Conservation (phyloP, 2,329 filamentous ascomycete species). For the Podosphaera xanthii region DNA sequence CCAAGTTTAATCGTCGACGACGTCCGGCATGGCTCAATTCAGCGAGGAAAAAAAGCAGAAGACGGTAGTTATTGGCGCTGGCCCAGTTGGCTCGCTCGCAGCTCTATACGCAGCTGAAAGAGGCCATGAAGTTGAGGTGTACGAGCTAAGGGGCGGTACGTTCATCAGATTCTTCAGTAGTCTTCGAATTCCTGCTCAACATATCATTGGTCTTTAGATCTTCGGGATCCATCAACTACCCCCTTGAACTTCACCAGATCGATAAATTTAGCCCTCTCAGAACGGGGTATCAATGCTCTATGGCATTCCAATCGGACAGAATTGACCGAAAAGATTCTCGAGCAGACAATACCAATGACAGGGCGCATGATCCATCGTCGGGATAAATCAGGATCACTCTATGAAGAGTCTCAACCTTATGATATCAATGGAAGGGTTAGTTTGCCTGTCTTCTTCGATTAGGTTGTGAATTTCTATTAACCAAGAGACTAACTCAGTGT, state of each 20-base stretch:
- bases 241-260: conserved; percentile 93
- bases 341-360: conserved; percentile 71
- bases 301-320: conserved; percentile 40
- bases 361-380: conserved; percentile 88
- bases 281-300: conserved; percentile 80
- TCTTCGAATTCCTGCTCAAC: neutral
- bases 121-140: conserved; percentile 78
- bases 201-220: conserved; percentile 31
- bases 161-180: neutral
- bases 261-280: conserved; percentile 91
- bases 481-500: neutral
- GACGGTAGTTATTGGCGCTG: conserved; percentile 70
- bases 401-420: conserved; percentile 66
- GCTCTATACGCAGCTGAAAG: conserved; percentile 78
- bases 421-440: conserved; percentile 64
- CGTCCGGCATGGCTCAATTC: neutral
- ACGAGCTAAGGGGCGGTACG: conserved; percentile 75
- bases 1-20: no score
- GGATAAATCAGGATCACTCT: conserved; percentile 38
- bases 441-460: neutral
- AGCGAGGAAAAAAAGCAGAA: conserved; percentile 9
- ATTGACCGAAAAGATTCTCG: conserved; percentile 52
- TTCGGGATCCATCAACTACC: conserved; percentile 58
- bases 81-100: conserved; percentile 78
- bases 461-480: no score